Conservation (phyloP, 2,329 filamentous ascomycete genomes). For the Calonectria montana region DNA sequence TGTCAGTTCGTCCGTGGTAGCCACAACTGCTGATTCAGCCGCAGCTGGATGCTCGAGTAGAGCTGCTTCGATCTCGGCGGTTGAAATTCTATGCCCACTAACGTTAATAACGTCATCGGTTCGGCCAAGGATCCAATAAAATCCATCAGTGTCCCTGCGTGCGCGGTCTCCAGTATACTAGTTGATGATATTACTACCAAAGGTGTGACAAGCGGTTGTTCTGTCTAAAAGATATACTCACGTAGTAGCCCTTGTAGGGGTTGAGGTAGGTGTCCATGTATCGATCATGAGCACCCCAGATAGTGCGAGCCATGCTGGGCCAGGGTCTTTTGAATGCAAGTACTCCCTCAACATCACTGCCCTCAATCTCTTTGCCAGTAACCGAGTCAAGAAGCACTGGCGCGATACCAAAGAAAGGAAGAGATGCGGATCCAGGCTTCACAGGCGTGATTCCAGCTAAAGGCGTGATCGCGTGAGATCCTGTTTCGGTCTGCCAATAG, state of each 20-base stretch:
- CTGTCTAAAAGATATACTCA: constrained; percentile 57
- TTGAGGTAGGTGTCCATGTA: constrained; percentile 98
- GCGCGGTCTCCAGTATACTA: constrained; percentile 91
- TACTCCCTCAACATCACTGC: constrained; percentile 93
- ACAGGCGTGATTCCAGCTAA: constrained; percentile 90
- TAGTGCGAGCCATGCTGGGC: constrained; percentile 97
- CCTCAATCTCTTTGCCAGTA: constrained; percentile 86
- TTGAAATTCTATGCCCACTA: constrained; percentile 92
- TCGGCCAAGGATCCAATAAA: constrained; percentile 97
- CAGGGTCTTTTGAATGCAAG: constrained; percentile 94
- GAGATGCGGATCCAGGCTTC: constrained; percentile 90
- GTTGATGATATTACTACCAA: neutral
- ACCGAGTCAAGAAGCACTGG: constrained; percentile 94
- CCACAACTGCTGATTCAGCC: constrained; percentile 92
- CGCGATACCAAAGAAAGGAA: constrained; percentile 98
- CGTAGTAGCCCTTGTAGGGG: constrained; percentile 95
- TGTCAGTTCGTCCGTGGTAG: constrained; percentile 87
- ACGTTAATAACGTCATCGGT: constrained; percentile 98
- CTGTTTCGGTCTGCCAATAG: constrained; percentile 98
- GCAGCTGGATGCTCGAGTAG: constrained; percentile 88
- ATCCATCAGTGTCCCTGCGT: constrained; percentile 91
- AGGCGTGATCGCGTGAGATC: constrained; percentile 91
- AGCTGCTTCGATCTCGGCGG: constrained; percentile 94
- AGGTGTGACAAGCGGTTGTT: rapidly evolving
- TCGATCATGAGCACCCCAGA: constrained; percentile 93